These are phyloP conservation scores for Thelonectria olida DNA, from an alignment of 2,329 filamentous ascomycete genomes.

Conservation along the genomic window DNA sequence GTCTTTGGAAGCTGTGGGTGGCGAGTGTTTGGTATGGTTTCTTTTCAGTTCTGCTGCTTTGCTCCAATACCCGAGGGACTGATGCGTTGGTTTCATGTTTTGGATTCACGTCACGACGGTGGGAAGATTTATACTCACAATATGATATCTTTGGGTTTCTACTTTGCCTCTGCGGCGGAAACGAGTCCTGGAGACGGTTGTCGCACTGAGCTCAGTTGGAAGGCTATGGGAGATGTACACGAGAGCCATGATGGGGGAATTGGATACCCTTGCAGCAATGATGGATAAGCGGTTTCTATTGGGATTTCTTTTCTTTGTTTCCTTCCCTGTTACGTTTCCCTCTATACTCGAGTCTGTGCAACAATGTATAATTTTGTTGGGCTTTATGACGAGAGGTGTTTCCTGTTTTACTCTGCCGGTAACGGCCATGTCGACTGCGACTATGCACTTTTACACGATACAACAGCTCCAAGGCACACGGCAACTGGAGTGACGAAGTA, in stretches of 20 bases:
- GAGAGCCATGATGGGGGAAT: slow-evolving; percentile 1
- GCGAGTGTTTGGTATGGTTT: slow-evolving; percentile 13
- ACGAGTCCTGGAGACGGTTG: slow-evolving; percentile 13
- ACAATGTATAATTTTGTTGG: background rate
- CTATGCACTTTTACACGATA: slow-evolving; percentile 5
- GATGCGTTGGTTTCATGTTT: slow-evolving; percentile 9
- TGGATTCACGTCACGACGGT: slow-evolving; percentile 2
- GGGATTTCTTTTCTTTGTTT: background rate
- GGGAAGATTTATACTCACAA: background rate
- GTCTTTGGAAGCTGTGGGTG: slow-evolving; percentile 23
- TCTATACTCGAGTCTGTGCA: background rate
- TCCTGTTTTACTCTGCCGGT: background rate
- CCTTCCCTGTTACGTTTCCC: background rate
- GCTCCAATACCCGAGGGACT: slow-evolving; percentile 24
- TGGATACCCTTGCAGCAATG: slow-evolving; percentile 13
- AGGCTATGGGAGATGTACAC: background rate
- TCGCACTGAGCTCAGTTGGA: background rate
- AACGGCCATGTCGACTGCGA: background rate
- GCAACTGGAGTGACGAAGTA: slow-evolving; percentile 12
- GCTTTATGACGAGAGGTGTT: background rate
- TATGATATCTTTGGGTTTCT: background rate
- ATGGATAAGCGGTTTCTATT: background rate
- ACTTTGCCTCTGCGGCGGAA: background rate
- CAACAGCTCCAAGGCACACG: slow-evolving; percentile 8
- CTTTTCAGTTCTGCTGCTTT: slow-evolving; percentile 16